A percentile compares a stretch with the other conserved stretches of the same genome.
These are phyloP conservation scores for Trifolium subterraneum DNA, from an alignment of 306 rosid species.

Conservation along the genomic window DNA sequence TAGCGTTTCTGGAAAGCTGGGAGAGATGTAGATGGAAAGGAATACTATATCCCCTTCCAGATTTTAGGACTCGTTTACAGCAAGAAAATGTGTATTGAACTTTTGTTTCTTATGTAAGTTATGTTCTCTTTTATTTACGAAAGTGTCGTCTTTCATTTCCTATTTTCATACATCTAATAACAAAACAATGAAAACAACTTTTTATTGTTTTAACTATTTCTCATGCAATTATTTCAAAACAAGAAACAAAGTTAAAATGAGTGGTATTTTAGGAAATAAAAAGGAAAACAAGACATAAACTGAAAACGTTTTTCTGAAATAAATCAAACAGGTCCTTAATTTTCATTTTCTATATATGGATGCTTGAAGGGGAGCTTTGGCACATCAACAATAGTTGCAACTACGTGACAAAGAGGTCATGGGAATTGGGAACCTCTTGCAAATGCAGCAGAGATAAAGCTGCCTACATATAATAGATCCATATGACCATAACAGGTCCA, in stretches of 20 bases:
- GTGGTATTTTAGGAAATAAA: neutral
- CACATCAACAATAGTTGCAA: neutral
- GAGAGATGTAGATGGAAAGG: conserved; percentile 12
- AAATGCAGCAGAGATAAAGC: neutral
- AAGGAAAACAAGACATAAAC: neutral
- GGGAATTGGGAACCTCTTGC: neutral
- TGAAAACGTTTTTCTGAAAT: neutral
- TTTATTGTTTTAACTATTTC: conserved; percentile 5
- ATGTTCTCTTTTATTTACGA: neutral
- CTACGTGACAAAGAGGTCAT: neutral
- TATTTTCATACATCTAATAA: neutral
- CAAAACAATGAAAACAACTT: neutral
- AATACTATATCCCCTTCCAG: neutral
- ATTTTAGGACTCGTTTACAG: neutral
- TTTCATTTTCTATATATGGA: neutral
- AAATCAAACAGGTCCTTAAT: neutral
- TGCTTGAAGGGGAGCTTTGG: neutral
- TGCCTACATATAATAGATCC: neutral
- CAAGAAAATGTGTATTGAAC: neutral
- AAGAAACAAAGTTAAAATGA: neutral
- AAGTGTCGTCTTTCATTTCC: conserved; percentile 8
- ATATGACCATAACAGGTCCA: neutral
- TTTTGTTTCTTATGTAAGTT: neutral
- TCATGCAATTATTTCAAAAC: neutral
- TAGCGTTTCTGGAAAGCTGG: conserved; percentile 1